Evolutionary conservation across 2,329 filamentous ascomycete species (phyloP).

Genomic region (Colletotrichum sp.): DNA sequence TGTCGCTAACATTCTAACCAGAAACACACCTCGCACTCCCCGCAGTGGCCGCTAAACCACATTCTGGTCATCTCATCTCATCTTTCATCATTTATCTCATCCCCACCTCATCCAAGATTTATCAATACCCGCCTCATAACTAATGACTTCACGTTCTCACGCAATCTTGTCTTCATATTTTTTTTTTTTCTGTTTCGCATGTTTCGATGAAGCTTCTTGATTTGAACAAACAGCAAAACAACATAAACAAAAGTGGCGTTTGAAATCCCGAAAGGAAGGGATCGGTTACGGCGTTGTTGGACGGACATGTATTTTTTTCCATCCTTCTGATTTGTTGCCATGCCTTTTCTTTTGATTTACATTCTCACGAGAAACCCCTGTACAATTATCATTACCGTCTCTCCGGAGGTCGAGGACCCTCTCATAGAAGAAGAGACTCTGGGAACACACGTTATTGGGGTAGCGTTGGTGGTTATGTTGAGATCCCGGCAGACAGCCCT

Average conservation of each 20-base stretch:
- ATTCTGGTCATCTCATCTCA: neutral
- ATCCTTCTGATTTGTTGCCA: conserved; percentile 3
- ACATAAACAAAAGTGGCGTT: conserved; percentile 16
- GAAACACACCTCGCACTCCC: conserved; percentile 39
- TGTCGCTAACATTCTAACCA: neutral
- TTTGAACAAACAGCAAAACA: conserved; percentile 12
- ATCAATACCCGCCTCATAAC: conserved; percentile 5
- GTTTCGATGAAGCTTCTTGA: neutral
- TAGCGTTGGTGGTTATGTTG: neutral
- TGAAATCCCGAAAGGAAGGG: neutral
- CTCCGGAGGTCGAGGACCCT: conserved; percentile 22
- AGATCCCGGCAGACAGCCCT: neutral
- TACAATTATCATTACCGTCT: conserved; percentile 33
- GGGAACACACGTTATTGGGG: neutral
- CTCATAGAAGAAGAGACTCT: neutral
- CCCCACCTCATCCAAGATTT: neutral
- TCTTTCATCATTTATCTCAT: neutral
- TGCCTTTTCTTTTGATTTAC: neutral
- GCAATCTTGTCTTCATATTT: neutral
- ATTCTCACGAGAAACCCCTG: conserved; percentile 28
- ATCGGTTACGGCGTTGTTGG: neutral
- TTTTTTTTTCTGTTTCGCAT: neutral
- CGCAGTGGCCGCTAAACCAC: conserved; percentile 42
- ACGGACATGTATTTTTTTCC: conserved; percentile 8
- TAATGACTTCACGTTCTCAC: conserved; percentile 28